These are phyloP conservation scores for Daedalea quercina DNA, from an alignment of 768 basidiomycete genomes.

Conservation along the genomic window DNA sequence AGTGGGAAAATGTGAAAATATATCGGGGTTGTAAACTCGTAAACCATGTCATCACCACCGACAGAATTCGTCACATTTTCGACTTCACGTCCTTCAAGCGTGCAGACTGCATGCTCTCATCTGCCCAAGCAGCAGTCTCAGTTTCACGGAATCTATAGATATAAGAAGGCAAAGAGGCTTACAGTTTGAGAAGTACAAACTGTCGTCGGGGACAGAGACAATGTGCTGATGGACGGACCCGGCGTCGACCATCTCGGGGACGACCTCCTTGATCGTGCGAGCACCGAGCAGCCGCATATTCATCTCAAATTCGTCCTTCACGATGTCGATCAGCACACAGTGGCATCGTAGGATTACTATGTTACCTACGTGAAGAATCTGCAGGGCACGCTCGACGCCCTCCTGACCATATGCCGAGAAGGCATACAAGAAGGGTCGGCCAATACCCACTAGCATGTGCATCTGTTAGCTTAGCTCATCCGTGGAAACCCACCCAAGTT, in stretches of 20 bases:
- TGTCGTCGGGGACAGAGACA: constrained; percentile 62
- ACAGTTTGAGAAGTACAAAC: constrained; percentile 82
- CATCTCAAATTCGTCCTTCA: constrained; percentile 96
- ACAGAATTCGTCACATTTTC: constrained; percentile 26
- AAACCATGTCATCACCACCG: no score
- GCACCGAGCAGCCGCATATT: constrained; percentile 92
- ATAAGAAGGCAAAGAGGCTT: constrained; percentile 24
- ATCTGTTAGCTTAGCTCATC: constrained; percentile 21
- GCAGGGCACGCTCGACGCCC: constrained; percentile 77
- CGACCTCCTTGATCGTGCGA: constrained; percentile 67
- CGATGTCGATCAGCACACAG: not conserved
- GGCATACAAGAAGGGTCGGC: constrained; percentile 83
- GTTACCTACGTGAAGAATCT: constrained; percentile 57
- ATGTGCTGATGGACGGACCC: constrained; percentile 60
- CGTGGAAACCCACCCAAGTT: constrained; percentile 20
- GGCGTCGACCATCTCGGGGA: constrained; percentile 87
- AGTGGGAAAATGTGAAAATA: not conserved
- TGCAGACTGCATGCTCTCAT: constrained; percentile 38
- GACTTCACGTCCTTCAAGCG: constrained; percentile 32
- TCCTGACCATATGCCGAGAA: constrained; percentile 86
- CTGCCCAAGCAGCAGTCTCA: constrained; percentile 16
- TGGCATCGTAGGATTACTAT: not conserved
- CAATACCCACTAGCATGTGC: constrained; percentile 55
- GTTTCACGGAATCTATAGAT: not conserved
- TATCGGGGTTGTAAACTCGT: not conserved